phyloP scores from a whole-genome alignment of 2,329 filamentous ascomycete genomes.

The Aspergillus unguis region DNA sequence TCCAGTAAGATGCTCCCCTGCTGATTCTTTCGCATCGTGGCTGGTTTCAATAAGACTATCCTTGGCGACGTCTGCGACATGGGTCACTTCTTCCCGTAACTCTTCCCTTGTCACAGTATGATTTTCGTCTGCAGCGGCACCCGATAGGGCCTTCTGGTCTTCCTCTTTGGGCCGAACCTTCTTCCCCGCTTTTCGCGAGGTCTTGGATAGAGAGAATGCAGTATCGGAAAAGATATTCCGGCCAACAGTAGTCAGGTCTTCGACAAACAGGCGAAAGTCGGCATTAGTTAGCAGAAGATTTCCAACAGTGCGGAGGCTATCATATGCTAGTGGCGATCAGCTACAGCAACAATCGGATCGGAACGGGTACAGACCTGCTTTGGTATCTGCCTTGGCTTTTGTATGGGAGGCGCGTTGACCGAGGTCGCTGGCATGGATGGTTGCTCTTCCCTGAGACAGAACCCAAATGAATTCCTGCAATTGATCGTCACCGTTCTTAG shows the following conservation, averaged over 20 bases:
- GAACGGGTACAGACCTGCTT: constrained; percentile 53
- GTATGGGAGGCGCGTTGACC: constrained; percentile 58
- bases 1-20: constrained; percentile 68
- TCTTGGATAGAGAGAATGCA: constrained; percentile 71
- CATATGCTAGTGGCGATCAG: constrained; percentile 56
- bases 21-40: constrained; percentile 64
- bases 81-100: constrained; percentile 56
- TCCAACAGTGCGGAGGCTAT: constrained; percentile 78
- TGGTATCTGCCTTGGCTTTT: constrained; percentile 67
- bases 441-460: constrained; percentile 68
- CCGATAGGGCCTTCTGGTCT: constrained; percentile 54
- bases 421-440: constrained; percentile 64
- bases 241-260: constrained; percentile 73
- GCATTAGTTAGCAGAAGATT: constrained; percentile 84
- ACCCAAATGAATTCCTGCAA: constrained; percentile 93
- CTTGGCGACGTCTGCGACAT: constrained; percentile 47
- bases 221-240: constrained; percentile 85
- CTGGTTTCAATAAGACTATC: constrained; percentile 39
- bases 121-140: constrained; percentile 43
- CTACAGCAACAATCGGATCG: not conserved
- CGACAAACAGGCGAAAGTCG: constrained; percentile 82
- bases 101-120: constrained; percentile 59
- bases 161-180: constrained; percentile 66
- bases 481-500: constrained; percentile 82
- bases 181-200: constrained; percentile 70